phyloP scores from a whole-genome alignment of 2,329 filamentous ascomycete species.

The Colletotrichum liriopes region DNA sequence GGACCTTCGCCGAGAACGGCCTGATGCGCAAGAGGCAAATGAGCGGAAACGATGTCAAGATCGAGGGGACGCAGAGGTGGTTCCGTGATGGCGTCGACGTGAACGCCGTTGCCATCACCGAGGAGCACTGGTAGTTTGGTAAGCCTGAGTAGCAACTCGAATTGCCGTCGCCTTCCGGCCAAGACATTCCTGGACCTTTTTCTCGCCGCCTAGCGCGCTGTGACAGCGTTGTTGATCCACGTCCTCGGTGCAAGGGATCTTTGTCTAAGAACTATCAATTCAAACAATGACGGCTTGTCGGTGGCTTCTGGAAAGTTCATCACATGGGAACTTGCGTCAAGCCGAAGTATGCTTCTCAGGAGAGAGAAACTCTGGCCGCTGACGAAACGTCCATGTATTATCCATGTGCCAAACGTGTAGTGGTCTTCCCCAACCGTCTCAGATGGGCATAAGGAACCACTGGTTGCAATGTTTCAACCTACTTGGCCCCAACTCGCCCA shows the following conservation, averaged over 20 bases:
- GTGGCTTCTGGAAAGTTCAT: not conserved
- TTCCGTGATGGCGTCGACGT: slow-evolving; percentile 80
- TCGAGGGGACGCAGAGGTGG: slow-evolving; percentile 76
- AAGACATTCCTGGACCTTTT: not conserved
- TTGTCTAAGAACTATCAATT: slow-evolving; percentile 9
- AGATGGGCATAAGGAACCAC: not conserved
- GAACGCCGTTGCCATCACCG: slow-evolving; percentile 75
- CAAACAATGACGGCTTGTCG: too few species aligned
- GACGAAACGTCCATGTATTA: not conserved
- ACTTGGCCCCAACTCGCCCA: not conserved
- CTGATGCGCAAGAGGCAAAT: slow-evolving; percentile 83
- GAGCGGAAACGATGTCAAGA: slow-evolving; percentile 81
- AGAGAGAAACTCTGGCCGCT: not conserved
- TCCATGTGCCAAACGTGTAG: not conserved
- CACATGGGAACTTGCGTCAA: not conserved
- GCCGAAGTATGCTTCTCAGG: not conserved
- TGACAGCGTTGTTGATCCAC: not conserved
- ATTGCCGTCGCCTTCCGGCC: not conserved
- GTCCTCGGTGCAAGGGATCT: not conserved
- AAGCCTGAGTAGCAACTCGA: too few species aligned
- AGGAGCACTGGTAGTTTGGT: slow-evolving; percentile 73
- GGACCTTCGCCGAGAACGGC: slow-evolving; percentile 81
- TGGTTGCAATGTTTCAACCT: not conserved
- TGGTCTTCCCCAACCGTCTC: not conserved
- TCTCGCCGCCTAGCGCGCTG: not conserved